phyloP scores from a whole-genome alignment of 495 filamentous ascomycete species.

The Glutinoglossum americanum region DNA sequence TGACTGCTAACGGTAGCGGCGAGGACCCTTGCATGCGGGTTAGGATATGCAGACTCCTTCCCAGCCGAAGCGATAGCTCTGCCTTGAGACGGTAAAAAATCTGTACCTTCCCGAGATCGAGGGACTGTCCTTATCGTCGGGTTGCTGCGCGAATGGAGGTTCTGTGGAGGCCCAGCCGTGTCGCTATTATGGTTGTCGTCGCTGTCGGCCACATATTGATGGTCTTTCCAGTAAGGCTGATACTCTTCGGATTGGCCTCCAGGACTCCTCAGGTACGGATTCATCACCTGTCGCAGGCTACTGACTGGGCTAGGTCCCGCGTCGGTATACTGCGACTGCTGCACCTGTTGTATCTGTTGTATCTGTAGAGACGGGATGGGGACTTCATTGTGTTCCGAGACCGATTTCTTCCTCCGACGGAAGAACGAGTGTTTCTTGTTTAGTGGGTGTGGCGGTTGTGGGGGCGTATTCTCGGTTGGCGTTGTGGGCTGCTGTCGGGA shows the following conservation, averaged over 20 bases:
- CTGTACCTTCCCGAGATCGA: not conserved
- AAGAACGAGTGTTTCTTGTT: conserved; percentile 90
- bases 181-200: not conserved
- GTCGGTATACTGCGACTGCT: conserved; percentile 12
- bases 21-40: not conserved
- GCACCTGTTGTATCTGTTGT: conserved; percentile 7
- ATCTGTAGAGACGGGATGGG: conserved; percentile 23
- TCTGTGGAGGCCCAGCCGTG: not conserved
- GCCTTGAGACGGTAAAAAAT: not conserved
- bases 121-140: not conserved
- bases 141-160: not conserved
- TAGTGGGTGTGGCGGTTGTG: conserved; percentile 32
- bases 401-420: conserved; percentile 73
- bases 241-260: not conserved
- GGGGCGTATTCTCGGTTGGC: conserved; percentile 17
- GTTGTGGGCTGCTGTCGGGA: not conserved
- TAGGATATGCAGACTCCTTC: not conserved
- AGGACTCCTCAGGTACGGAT: conserved; percentile 39
- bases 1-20: not conserved
- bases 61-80: not conserved
- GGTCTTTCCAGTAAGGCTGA: conserved; percentile 6
- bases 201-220: conserved; percentile 5
- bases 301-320: conserved; percentile 52
- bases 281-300: conserved; percentile 77
- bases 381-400: conserved; percentile 30